Percentiles rank a stretch among this genome's conserved stretches.
These are phyloP conservation scores for Boechera stricta DNA, from an alignment of 345 rosid genomes.

Conservation along the genomic window DNA sequence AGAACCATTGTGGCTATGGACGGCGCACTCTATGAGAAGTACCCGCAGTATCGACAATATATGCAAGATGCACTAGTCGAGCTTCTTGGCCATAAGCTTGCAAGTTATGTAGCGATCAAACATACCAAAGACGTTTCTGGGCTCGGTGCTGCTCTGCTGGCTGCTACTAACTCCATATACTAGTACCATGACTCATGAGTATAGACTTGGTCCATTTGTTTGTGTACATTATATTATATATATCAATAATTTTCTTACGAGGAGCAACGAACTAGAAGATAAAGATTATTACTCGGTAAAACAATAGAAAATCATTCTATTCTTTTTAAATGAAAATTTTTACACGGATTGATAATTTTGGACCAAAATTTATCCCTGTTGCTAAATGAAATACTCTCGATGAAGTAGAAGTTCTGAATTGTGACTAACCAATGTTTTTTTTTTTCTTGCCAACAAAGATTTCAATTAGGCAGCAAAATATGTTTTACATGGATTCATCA, in stretches of 20 bases:
- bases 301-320: not conserved
- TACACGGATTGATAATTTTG: not conserved
- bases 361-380: not conserved
- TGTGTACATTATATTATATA: constrained; percentile 13
- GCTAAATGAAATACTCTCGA: not conserved
- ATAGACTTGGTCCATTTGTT: constrained; percentile 1
- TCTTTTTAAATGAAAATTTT: not conserved
- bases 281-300: too few relatives aligned
- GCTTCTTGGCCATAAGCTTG: constrained; percentile 63
- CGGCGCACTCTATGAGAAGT: constrained; percentile 75
- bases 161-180: constrained; percentile 77
- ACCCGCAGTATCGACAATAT: constrained; percentile 73
- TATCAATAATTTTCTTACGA: not conserved
- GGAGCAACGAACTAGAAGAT: not conserved
- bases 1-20: constrained; percentile 88
- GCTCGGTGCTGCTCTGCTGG: constrained; percentile 87
- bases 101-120: constrained; percentile 61
- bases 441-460: too few relatives aligned
- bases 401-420: not conserved
- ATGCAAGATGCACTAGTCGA: constrained; percentile 66
- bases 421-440: too few relatives aligned
- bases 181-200: constrained; percentile 17
- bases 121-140: constrained; percentile 90
- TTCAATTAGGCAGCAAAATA: too few relatives aligned
- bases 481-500: too few relatives aligned